Evolutionary conservation across 2,329 filamentous ascomycete genomes (phyloP), one percentile per base, ranked within the genome.

Genomic region (Cladobotryum protrusum): DNA sequence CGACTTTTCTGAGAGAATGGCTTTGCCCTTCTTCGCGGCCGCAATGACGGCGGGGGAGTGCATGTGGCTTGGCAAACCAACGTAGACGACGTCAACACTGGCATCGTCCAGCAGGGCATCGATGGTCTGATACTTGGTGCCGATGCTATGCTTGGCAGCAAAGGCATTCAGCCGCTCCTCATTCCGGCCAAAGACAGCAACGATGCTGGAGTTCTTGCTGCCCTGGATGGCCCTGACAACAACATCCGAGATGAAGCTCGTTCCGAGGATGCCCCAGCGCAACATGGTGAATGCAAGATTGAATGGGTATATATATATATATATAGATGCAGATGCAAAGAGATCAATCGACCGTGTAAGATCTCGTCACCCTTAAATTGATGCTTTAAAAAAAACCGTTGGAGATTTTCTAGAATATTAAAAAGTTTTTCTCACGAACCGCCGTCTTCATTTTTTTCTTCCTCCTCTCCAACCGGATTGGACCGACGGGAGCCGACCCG

Each of bases 181-280:
- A 40, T 61, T 52, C 7, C 59, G 59, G 7, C 60, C 59, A 48
- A 62, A 62, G n/a, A 62, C 57, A 42, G 60, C 59, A 15, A 53
- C 52, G 47, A 61, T 56, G 35, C 45, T 46, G 9, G 60, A 62
- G 44, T 48, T 48, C 6, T 54, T 19, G 47, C 57, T 59, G 20
- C 48, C 54, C 20, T 53, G 43, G 9, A 61, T 60, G 45, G 59
- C 53, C 17, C 53, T 54, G 17, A 52, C 60, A 12, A 62, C 60
- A 5, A 54, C 56, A 47, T 62, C 46, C 13, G 58, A 60, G 58
- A 62, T 62, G 60, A 62, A 62, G 55, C 60, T 61, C 33, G 60
- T 62, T 33, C 60, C 60, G 36, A 62, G 55, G 33, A 62, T 58
- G 24, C 53, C 60, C 60, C 60, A 62, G 50, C 60, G 60, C 52